phyloP scores from a whole-genome alignment of 2,329 filamentous ascomycete species.

The Colletotrichum eremochloae region DNA sequence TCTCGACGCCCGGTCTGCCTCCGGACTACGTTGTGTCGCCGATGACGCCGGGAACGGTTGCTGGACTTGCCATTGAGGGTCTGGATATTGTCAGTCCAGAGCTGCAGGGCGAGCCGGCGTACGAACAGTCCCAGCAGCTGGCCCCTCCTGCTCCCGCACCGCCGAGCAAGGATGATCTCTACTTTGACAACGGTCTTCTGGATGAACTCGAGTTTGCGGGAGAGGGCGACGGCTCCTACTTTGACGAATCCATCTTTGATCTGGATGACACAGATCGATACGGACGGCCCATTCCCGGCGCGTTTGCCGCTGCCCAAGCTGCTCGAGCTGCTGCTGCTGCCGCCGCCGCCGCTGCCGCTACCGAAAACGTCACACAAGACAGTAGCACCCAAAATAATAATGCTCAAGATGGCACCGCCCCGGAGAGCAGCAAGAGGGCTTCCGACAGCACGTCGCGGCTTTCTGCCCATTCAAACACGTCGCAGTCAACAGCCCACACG shows the following conservation, averaged over 20 bases:
- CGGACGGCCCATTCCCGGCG: constrained; percentile 70
- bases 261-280: constrained; percentile 74
- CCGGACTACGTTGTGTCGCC: constrained; percentile 33
- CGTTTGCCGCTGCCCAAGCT: constrained; percentile 67
- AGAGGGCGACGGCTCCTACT: constrained; percentile 67
- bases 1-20: constrained; percentile 11
- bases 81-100: constrained; percentile 45
- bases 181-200: constrained; percentile 74
- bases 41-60: constrained; percentile 43
- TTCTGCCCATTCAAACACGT: constrained; percentile 59
- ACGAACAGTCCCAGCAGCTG: constrained; percentile 45
- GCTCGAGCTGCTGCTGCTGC: constrained; percentile 50
- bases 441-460: constrained; percentile 61
- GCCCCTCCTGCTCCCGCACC: constrained; percentile 15
- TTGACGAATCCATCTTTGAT: constrained; percentile 82
- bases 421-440: constrained; percentile 55
- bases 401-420: constrained; percentile 47
- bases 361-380: constrained; percentile 54
- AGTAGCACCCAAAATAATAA: constrained; percentile 40
- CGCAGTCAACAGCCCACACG: constrained; percentile 66
- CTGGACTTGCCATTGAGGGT: constrained; percentile 61
- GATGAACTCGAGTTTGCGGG: constrained; percentile 61
- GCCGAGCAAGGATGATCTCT: constrained; percentile 68
- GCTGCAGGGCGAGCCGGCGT: constrained; percentile 32
- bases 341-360: constrained; percentile 27